Base-by-base conservation (phyloP, 169 alveolate genomes). In the Plasmodium sp. region DNA sequence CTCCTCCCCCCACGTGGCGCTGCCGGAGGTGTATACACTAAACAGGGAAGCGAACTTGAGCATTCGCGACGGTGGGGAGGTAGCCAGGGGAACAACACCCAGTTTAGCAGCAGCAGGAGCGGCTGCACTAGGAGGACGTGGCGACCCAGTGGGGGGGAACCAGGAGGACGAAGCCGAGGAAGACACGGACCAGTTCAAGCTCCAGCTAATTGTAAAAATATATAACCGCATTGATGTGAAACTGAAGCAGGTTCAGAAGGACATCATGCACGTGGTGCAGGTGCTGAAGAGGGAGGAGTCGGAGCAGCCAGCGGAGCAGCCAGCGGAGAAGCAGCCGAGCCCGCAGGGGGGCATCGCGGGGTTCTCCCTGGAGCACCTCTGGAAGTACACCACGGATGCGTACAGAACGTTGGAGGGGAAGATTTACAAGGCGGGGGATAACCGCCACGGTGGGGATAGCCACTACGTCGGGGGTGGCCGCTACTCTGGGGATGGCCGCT, bases 111-210 rank as follows among this genome's bases (percentile, higher is more conserved):
- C 16, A 45, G 54, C 3, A 45, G 10, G 5, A 9, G n/a, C 4
- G 6, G 58, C 10, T 1, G 58, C 6, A 48, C 56, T 39, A 51
- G 62, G 6, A 2, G 43, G 18, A 67, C 1, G 39, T 31, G 39
- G n/a, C n/a, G 27, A 67, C 43, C 77, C 39, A 12, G 5, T 31
- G 39, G n/a, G 5, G 27, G 39, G 43, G 77, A 77, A 5, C 31
- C 31, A 7, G 0, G 36, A 77, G 12, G 10, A 41, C 34, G 51
- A 48, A 51, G 18, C 45, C 0, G 93, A 71, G 77, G 93, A 86
- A 31, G 93, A 86, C 71, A 51, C 93, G 1, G 67, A 86, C 16
- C 74, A 77, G 18, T 86, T 86, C 31, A 86, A 86, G 71, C 85
- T 86, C 31, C 83, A 39, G 10, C 71, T 86, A 4, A 74, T 86